Conservation (phyloP, 1,139 yeast genomes). For the Kodamaea ohmeri region DNA sequence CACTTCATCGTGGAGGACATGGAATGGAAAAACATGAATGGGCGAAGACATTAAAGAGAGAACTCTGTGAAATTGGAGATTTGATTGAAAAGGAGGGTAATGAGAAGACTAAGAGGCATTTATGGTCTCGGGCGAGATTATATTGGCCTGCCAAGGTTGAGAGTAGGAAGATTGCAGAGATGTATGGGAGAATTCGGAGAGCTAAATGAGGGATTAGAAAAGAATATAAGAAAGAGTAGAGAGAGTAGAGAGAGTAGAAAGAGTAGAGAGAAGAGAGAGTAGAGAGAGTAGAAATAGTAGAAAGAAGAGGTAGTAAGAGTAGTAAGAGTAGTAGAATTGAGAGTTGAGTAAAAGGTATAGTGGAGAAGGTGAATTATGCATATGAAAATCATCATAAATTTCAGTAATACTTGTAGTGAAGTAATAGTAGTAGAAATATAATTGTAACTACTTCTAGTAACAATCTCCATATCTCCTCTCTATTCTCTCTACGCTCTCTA, state of each 20-base stretch:
- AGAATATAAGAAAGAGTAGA: neutral
- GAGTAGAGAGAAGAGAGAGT: neutral
- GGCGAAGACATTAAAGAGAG: constrained; percentile 72
- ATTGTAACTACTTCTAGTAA: too few species aligned
- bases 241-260: neutral
- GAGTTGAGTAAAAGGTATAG: too few species aligned
- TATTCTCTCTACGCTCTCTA: too few species aligned
- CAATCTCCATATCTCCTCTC: too few species aligned
- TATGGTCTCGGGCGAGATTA: constrained; percentile 88
- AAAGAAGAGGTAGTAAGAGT: neutral
- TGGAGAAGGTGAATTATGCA: too few species aligned
- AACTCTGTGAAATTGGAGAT: constrained; percentile 77
- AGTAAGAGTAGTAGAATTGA: too few species aligned
- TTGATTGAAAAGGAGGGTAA: constrained; percentile 43
- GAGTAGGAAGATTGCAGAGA: constrained; percentile 72
- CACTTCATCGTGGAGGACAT: constrained; percentile 73
- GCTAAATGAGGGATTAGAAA: neutral
- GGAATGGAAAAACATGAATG: constrained; percentile 85
- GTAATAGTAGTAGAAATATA: too few species aligned
- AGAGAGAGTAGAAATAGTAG: neutral
- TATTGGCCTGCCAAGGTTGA: constrained; percentile 96
- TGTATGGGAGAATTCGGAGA: constrained; percentile 68
- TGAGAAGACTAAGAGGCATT: constrained; percentile 55
- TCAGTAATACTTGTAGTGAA: too few species aligned
- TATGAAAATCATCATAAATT: too few species aligned